A percentile compares a stretch with the other conserved stretches of the same genome.
Conservation (phyloP, 164 flowering plant genomes). For the Malania oleifera region DNA sequence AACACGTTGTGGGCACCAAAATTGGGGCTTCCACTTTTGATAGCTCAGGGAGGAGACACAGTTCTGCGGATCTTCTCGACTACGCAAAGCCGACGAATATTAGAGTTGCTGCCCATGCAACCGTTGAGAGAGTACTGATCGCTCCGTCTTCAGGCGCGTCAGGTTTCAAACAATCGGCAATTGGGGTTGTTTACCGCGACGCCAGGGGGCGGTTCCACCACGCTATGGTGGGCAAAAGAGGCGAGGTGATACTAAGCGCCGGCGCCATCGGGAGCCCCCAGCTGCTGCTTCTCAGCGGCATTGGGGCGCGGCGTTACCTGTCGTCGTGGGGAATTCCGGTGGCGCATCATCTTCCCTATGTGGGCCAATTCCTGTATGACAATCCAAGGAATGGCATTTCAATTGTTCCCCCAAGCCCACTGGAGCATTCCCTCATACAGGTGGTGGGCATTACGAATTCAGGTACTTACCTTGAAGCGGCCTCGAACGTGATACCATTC, state of each 20-base stretch:
- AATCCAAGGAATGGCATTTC: constrained; percentile 79
- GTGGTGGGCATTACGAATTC: constrained; percentile 73
- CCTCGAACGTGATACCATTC: constrained; percentile 59
- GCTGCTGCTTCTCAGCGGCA: constrained; percentile 72
- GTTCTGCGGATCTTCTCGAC: constrained; percentile 65
- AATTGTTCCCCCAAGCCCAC: constrained; percentile 51
- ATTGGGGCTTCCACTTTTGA: constrained; percentile 82
- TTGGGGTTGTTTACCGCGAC: constrained; percentile 68
- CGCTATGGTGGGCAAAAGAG: constrained; percentile 50
- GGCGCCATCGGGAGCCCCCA: constrained; percentile 94
- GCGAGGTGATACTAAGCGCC: constrained; percentile 71
- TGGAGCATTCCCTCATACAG: constrained; percentile 70
- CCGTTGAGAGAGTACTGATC: constrained; percentile 58
- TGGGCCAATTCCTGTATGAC: constrained; percentile 67
- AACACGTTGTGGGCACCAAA: constrained; percentile 69
- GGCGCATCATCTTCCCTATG: constrained; percentile 46
- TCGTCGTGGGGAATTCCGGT: constrained; percentile 75
- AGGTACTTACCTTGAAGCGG: constrained; percentile 67
- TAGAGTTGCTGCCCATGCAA: constrained; percentile 55
- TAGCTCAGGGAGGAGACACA: constrained; percentile 48
- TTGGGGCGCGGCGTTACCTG: constrained; percentile 67
- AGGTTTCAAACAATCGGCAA: constrained; percentile 27
- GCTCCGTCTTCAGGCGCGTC: constrained; percentile 21
- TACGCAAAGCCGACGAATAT: constrained; percentile 42
- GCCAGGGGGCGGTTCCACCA: constrained; percentile 48